Base-by-base conservation (phyloP, 306 rosid genomes). In the Cicer arietinum region DNA sequence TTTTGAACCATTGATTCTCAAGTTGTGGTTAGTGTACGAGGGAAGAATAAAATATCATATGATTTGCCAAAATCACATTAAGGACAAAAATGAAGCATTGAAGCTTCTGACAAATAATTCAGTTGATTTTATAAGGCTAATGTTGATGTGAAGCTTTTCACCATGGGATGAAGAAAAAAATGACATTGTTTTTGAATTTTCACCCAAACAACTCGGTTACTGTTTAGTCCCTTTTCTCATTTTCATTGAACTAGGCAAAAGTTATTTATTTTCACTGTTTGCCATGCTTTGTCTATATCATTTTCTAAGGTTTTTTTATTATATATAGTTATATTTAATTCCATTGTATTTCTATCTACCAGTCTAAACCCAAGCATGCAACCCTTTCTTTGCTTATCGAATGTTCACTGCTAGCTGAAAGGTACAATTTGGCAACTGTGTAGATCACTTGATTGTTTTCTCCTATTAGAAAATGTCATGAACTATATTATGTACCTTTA, bases 111-210 rank as follows among this genome's bases (percentile, higher is more conserved):
- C 66, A 75, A 68, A 45, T 8, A 57, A 37, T 13, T 3, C 51
- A 59, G 74, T 79, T 79, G 75, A 63, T 64, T 72, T 43, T 18
- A 9, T 10, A 77, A 76, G 44, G 56, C 61, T 75, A 57, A 58
- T 7, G 41, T 11, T 61, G 71, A 90, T 73, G 89, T 78, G 93
- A 90, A 82, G 85, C 57, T 73, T 88, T 85, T 90, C 79, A 85
- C 88, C 8, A n/a, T 11, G 22, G 57, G 64, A 69, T 52, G n/a
- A 45, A 58, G 80, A 44, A 53, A 30, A 82, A 44, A 53, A 30
- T 10, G 13, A 67, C 53, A 37, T 30, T 40, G 43, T 37, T 35
- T 81, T 79, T 69, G 68, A 73, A 37, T 35, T 81, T 79, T 69
- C 76, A 73, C 78, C 71, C 51, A 64, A 71, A 67, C 58, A 50